Evolutionary conservation across 192 early-diverging fungal species (phyloP).

Genomic region (Glomus cerebriforme): DNA sequence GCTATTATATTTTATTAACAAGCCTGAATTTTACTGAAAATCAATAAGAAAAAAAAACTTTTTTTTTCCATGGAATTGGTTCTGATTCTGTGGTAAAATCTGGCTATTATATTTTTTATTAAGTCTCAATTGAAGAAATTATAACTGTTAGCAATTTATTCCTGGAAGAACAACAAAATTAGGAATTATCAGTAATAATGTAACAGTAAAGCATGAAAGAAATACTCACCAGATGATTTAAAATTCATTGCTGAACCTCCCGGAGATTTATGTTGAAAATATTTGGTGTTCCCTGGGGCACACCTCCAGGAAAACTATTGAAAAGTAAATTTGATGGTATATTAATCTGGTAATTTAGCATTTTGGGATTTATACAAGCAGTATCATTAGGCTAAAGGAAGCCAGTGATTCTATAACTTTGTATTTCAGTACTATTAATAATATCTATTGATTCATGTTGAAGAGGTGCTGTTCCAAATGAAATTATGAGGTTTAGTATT

Average conservation of each 20-base stretch:
- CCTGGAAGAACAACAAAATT: no score
- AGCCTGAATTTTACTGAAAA: no score
- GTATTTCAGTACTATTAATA: conserved; percentile 15
- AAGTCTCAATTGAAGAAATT: no score
- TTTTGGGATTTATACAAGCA: conserved; percentile 1
- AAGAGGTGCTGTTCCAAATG: conserved; percentile 26
- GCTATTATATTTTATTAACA: no score
- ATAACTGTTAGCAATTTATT: no score
- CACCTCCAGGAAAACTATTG: conserved; percentile 16
- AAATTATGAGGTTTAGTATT: conserved; percentile 8
- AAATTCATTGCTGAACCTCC: conserved; percentile 7
- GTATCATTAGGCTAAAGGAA: not conserved
- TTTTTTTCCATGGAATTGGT: no score
- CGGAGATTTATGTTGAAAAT: conserved; percentile 26
- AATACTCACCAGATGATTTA: not conserved
- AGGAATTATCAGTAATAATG: no score
- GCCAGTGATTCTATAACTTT: conserved; percentile 12
- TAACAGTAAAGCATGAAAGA: no score
- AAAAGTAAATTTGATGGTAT: conserved; percentile 29
- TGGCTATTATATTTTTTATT: no score
- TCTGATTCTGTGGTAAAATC: no score
- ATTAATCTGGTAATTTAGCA: conserved; percentile 3
- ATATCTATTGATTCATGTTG: not conserved
- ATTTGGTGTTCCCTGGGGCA: conserved; percentile 23
- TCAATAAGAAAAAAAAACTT: no score